A percentile compares a stretch with the other conserved stretches of the same genome.
Conservation (phyloP, 306 rosid species). For the Trifolium subterraneum region DNA sequence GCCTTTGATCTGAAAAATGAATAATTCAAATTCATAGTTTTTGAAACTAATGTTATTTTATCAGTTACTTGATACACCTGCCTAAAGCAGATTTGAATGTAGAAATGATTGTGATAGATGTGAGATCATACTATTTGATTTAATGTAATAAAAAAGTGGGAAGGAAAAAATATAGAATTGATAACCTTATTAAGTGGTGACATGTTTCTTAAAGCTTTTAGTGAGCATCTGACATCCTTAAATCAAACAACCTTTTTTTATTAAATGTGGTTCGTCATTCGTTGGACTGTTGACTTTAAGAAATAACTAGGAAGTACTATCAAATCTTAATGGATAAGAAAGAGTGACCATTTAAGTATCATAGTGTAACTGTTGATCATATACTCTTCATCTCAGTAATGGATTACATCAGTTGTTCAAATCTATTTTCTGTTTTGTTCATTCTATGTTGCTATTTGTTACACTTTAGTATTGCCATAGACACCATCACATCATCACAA, state of each 20-base stretch:
- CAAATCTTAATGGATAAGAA: too few relatives aligned
- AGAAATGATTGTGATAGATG: neutral
- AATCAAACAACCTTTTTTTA: neutral
- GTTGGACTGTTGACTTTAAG: neutral
- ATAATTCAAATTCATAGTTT: neutral
- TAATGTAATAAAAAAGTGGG: neutral
- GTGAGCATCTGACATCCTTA: neutral
- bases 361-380: neutral
- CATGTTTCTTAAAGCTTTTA: neutral
- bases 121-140: neutral
- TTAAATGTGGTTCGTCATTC: neutral
- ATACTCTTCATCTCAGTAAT: neutral
- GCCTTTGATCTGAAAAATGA: neutral
- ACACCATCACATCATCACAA: constrained; percentile 11
- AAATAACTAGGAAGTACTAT: too few relatives aligned
- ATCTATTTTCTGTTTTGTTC: neutral
- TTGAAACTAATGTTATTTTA: neutral
- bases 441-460: neutral
- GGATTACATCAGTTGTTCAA: neutral
- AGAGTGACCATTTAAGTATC: neutral
- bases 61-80: neutral
- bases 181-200: neutral
- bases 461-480: neutral
- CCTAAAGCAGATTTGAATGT: neutral
- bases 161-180: neutral